Evolutionary conservation across 2,329 filamentous ascomycete species (phyloP).

Genomic region (Aspergillus clavatus): DNA sequence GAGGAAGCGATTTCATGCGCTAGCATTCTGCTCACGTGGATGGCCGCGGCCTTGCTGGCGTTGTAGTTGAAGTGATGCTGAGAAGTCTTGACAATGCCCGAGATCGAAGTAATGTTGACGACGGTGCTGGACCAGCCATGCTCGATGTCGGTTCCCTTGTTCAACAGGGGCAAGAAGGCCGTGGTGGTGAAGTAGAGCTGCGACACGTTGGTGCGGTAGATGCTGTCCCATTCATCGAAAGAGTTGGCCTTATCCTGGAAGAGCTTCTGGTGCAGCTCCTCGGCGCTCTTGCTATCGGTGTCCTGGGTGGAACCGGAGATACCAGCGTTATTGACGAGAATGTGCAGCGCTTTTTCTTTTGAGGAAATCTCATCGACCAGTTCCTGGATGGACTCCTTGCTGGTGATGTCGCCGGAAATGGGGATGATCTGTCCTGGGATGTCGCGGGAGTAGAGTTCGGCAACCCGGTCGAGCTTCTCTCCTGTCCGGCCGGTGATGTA

Average conservation of each 20-base stretch:
- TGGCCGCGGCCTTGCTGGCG: conserved; percentile 70
- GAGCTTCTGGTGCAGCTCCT: conserved; percentile 52
- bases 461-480: conserved; percentile 34
- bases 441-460: conserved; percentile 40
- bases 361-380: conserved; percentile 54
- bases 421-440: conserved; percentile 57
- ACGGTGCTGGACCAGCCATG: conserved; percentile 54
- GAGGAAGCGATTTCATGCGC: conserved; percentile 60
- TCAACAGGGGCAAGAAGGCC: conserved; percentile 64
- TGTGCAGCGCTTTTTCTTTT: conserved; percentile 62
- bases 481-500: conserved; percentile 55
- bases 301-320: conserved; percentile 54
- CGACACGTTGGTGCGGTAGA: conserved; percentile 70
- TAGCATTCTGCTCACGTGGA: conserved; percentile 68
- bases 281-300: conserved; percentile 50
- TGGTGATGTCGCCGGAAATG: conserved; percentile 58
- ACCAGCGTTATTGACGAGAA: conserved; percentile 68
- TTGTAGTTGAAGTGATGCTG: conserved; percentile 76
- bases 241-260: conserved; percentile 59
- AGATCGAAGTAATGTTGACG: conserved; percentile 71
- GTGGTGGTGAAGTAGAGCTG: conserved; percentile 71
- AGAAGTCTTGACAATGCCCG: conserved; percentile 64
- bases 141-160: conserved; percentile 56
- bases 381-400: conserved; percentile 56
- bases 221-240: conserved; percentile 66